A percentile compares a stretch with the other conserved stretches of the same genome.
Evolutionary conservation across 108 stramenopile genomes (phyloP).

Genomic region (Pinguiococcus pyrenoidosus): DNA sequence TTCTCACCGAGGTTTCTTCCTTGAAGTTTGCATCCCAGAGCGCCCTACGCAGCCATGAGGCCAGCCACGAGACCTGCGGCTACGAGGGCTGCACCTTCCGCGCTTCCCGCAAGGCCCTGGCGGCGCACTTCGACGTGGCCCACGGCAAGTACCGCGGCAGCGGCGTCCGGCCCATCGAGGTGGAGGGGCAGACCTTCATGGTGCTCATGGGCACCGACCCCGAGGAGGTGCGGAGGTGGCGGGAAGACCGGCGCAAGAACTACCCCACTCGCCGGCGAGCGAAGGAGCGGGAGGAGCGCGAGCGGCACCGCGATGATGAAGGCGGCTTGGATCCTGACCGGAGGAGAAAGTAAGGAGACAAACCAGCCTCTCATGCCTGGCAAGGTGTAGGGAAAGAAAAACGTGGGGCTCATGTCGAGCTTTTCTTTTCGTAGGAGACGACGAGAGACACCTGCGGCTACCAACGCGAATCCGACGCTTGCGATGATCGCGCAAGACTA

Average conservation of each 20-base stretch:
- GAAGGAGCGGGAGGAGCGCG: not conserved
- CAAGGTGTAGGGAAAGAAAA: too few relatives aligned
- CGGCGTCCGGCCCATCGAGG: slow-evolving; percentile 24
- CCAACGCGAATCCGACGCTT: too few relatives aligned
- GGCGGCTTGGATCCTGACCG: too few relatives aligned
- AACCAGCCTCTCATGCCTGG: too few relatives aligned
- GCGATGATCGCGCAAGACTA: too few relatives aligned
- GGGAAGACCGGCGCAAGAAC: slow-evolving; percentile 5
- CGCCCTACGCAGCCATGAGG: not conserved
- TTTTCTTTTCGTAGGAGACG: too few relatives aligned
- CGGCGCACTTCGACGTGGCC: slow-evolving; percentile 8
- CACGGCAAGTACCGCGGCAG: slow-evolving; percentile 27
- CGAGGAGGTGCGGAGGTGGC: slow-evolving; percentile 19
- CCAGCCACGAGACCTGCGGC: slow-evolving; percentile 14
- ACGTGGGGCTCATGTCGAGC: too few relatives aligned
- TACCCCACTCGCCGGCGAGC: slow-evolving; percentile 4
- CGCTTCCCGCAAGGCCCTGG: slow-evolving; percentile 15
- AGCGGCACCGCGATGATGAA: too few relatives aligned
- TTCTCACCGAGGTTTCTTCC: too few relatives aligned
- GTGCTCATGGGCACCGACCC: slow-evolving; percentile 30
- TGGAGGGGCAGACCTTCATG: slow-evolving; percentile 27
- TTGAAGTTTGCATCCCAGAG: not conserved
- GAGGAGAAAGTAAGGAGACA: too few relatives aligned
- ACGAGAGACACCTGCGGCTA: too few relatives aligned
- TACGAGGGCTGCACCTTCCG: slow-evolving; percentile 16